Evolutionary conservation across 164 flowering plant genomes (phyloP).

Genomic region (Pachysandra terminalis): DNA sequence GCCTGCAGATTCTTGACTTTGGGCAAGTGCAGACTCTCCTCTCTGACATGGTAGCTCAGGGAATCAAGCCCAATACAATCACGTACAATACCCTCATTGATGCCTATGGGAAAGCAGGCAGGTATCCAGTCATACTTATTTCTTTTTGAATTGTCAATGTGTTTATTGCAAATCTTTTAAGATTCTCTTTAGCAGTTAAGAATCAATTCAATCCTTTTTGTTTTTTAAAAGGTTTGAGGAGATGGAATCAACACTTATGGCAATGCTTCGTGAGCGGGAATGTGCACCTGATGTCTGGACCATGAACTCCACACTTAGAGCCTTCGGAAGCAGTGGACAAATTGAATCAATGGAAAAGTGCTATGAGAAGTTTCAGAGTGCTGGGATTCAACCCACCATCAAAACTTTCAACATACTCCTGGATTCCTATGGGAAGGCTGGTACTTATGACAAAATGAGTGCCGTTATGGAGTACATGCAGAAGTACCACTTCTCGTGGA

Average conservation of each 20-base stretch:
- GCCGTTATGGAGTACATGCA: slow-evolving; percentile 97
- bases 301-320: slow-evolving; percentile 90
- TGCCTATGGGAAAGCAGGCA: slow-evolving; percentile 86
- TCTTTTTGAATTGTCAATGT: background rate
- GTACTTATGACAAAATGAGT: slow-evolving; percentile 75
- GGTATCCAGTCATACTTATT: slow-evolving; percentile 30
- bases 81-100: slow-evolving; percentile 91
- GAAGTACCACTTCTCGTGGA: slow-evolving; percentile 87
- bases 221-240: slow-evolving; percentile 56
- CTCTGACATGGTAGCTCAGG: slow-evolving; percentile 60
- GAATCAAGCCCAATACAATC: slow-evolving; percentile 71
- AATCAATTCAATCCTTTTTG: background rate
- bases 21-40: slow-evolving; percentile 57
- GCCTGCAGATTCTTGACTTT: slow-evolving; percentile 63
- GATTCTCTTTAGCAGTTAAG: too few relatives aligned
- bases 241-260: slow-evolving; percentile 75
- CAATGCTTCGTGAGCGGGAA: slow-evolving; percentile 57
- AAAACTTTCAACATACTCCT: slow-evolving; percentile 92
- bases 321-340: slow-evolving; percentile 90
- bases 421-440: slow-evolving; percentile 86
- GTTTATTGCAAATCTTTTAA: too few relatives aligned
- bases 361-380: slow-evolving; percentile 84
- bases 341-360: slow-evolving; percentile 94
- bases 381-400: slow-evolving; percentile 80
- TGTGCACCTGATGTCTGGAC: slow-evolving; percentile 96